phyloP scores from a whole-genome alignment of 805 yeast species.

The Wickerhamomyces silvicola region DNA sequence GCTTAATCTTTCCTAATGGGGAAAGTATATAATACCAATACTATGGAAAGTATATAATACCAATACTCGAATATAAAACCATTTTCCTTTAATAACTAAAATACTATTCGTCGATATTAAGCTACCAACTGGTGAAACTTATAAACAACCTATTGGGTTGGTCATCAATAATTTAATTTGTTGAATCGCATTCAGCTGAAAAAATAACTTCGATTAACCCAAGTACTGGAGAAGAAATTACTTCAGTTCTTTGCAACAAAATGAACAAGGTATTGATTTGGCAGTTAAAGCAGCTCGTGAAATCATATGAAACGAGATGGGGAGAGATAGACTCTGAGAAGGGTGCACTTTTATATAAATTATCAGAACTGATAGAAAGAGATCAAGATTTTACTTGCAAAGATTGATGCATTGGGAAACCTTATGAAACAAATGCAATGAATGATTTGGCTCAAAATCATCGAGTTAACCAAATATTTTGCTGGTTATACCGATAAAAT shows the following conservation, averaged over 20 bases:
- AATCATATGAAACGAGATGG: slow-evolving; percentile 62
- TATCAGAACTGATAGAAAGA: slow-evolving; percentile 64
- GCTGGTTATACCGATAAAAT: slow-evolving; percentile 72
- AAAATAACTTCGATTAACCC: slow-evolving; percentile 49
- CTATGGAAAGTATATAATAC: too few species aligned
- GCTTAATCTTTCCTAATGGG: too few species aligned
- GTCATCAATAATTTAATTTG: slow-evolving; percentile 86
- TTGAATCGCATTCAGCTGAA: slow-evolving; percentile 53
- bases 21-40: background rate
- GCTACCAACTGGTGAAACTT: slow-evolving; percentile 58
- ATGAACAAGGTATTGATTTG: slow-evolving; percentile 14
- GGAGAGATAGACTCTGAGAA: slow-evolving; percentile 52
- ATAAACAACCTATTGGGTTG: slow-evolving; percentile 79
- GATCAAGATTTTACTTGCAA: slow-evolving; percentile 57
- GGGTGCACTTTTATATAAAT: slow-evolving; percentile 45
- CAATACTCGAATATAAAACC: too few species aligned
- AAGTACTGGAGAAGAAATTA: slow-evolving; percentile 53
- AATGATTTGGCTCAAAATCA: slow-evolving; percentile 62
- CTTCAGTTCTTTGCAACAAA: slow-evolving; percentile 28
- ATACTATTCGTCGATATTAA: too few species aligned
- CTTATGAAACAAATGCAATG: slow-evolving; percentile 56
- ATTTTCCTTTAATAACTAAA: too few species aligned
- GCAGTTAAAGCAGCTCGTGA: slow-evolving; percentile 41
- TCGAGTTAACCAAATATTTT: slow-evolving; percentile 57
- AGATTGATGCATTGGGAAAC: slow-evolving; percentile 74